A percentile compares a stretch with the other conserved stretches of the same genome.
These are phyloP conservation scores for Ceratocystis cacaofunesta DNA, from an alignment of 2,329 filamentous ascomycete genomes.

Conservation along the genomic window DNA sequence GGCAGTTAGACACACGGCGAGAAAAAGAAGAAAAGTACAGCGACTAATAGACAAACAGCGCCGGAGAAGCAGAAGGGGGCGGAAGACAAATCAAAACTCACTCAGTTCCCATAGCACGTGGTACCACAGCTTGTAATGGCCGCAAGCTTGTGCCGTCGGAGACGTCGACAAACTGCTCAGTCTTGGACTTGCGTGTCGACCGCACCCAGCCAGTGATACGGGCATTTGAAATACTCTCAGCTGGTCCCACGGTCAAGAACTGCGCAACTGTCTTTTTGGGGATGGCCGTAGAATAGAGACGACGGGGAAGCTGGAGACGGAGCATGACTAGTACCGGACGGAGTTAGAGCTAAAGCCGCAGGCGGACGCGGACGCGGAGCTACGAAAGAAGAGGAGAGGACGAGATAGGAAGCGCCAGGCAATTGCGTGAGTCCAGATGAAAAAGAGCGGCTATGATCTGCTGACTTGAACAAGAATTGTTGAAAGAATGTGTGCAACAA, in stretches of 20 bases:
- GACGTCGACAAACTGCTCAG: conserved; percentile 66
- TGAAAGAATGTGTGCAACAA: no score
- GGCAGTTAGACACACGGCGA: conserved; percentile 17
- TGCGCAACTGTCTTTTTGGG: conserved; percentile 33
- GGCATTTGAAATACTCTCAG: conserved; percentile 32
- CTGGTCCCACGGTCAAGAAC: conserved; percentile 39
- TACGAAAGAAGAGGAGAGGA: no score
- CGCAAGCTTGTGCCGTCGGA: conserved; percentile 74
- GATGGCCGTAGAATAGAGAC: conserved; percentile 16
- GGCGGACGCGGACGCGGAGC: background rate
- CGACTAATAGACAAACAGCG: background rate
- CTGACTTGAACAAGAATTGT: no score
- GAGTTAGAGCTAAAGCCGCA: background rate
- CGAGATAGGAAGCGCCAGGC: no score
- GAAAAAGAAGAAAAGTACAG: background rate
- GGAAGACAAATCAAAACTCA: conserved; percentile 31
- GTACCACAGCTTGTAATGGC: conserved; percentile 67
- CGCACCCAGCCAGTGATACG: conserved; percentile 66
- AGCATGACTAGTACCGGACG: background rate
- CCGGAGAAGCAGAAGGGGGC: no score
- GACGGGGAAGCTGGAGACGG: background rate
- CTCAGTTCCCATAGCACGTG: conserved; percentile 56
- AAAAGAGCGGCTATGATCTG: no score
- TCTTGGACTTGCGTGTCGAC: conserved; percentile 76
- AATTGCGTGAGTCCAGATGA: no score